Conservation (phyloP, 139 green algal genomes). For the Chlorella vulgaris region DNA sequence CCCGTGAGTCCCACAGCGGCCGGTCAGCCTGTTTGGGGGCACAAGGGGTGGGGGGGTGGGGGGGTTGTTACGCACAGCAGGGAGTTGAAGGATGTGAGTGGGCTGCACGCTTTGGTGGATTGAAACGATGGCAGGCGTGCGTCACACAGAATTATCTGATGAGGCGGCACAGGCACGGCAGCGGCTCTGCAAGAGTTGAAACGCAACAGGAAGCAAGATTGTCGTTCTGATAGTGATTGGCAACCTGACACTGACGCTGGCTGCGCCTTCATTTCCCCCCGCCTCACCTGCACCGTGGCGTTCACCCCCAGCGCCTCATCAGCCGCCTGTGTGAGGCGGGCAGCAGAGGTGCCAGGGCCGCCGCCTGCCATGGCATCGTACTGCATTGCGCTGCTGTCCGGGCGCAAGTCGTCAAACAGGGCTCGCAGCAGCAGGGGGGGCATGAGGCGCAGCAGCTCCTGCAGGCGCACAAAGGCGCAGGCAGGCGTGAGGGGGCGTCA, state of each 20-base stretch:
- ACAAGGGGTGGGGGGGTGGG: neutral
- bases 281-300: conserved; percentile 37
- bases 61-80: too few species aligned
- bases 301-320: conserved; percentile 30
- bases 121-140: too few species aligned
- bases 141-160: too few species aligned
- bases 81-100: too few species aligned
- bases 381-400: conserved; percentile 19
- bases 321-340: neutral
- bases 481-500: neutral
- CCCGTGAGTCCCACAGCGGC: conserved; percentile 43
- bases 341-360: neutral
- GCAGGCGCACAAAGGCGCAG: neutral
- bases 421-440: conserved; percentile 49
- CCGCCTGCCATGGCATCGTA: conserved; percentile 4
- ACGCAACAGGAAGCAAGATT: too few species aligned
- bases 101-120: too few species aligned
- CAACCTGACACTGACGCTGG: too few species aligned
- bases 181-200: too few species aligned
- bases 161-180: too few species aligned
- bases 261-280: too few species aligned
- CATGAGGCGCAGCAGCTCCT: conserved; percentile 20
- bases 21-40: conserved; percentile 11
- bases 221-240: too few species aligned
- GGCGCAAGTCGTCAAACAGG: conserved; percentile 50